These are phyloP conservation scores for Corynascus novoguineensis DNA, from an alignment of 495 filamentous ascomycete species.

Conservation along the genomic window DNA sequence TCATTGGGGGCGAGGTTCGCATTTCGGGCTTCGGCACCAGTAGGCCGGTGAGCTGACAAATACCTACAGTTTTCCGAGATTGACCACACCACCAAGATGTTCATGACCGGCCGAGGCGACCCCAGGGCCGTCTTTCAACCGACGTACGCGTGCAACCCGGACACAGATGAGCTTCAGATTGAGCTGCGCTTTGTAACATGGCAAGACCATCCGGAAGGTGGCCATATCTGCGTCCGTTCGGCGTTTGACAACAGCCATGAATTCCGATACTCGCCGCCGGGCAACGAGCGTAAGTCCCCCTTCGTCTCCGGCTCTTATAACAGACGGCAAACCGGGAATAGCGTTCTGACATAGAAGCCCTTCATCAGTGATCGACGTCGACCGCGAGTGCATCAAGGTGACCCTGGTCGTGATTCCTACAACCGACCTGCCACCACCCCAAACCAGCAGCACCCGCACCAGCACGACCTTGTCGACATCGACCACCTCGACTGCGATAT, in stretches of 20 bases:
- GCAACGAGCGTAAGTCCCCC: slow-evolving; percentile 36
- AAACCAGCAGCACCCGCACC: not conserved
- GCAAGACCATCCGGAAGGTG: slow-evolving; percentile 32
- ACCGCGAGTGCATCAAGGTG: slow-evolving; percentile 35
- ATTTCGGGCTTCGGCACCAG: not conserved
- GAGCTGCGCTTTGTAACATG: slow-evolving; percentile 37
- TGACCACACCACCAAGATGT: slow-evolving; percentile 53
- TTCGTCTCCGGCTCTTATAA: not conserved
- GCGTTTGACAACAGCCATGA: slow-evolving; percentile 38
- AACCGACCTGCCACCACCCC: not conserved
- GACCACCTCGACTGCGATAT: slow-evolving; percentile 4
- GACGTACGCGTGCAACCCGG: slow-evolving; percentile 46
- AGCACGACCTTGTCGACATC: slow-evolving; percentile 5
- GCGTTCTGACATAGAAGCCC: no score
- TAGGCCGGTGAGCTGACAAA: not conserved
- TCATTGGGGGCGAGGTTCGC: slow-evolving; percentile 45
- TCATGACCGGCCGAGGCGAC: slow-evolving; percentile 48
- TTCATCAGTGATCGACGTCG: slow-evolving; percentile 29
- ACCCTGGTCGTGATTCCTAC: slow-evolving; percentile 29
- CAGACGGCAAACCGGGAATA: no score
- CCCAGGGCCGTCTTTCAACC: slow-evolving; percentile 44
- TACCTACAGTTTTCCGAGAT: slow-evolving; percentile 40
- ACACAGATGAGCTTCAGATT: slow-evolving; percentile 41
- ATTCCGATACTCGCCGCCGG: slow-evolving; percentile 43
- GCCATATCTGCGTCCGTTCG: slow-evolving; percentile 40